Base-by-base conservation (phyloP, 2,329 filamentous ascomycete genomes). In the Keithomyces neogunnii region DNA sequence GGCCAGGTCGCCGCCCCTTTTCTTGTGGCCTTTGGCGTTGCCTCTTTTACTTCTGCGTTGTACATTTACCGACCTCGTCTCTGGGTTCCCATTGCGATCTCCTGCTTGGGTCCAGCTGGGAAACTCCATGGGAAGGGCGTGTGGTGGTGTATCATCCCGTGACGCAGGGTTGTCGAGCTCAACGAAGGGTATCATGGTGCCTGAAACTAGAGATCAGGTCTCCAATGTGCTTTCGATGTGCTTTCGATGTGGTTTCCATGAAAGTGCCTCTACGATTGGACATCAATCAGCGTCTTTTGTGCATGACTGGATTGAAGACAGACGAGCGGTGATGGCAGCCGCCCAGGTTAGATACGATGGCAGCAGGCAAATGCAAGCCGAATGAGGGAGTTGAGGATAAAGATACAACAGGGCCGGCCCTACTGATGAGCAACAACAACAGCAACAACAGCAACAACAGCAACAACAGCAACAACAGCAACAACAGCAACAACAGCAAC, bases 41-140 rank as follows among this genome's bases (percentile, higher is more conserved):
- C 35, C 13, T 42, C 45, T 46, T 31, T 26, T 53, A 33, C 45
- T 36, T 26, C 49, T 46, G 31, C 40, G 48, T 26, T 33, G 39
- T 35, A 49, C 10, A n/a, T 5, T 29, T 10, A 30, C 32, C 6
- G 40, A 19, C 13, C 30, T 48, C 3, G 11, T 5, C 6, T 33
- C 35, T 35, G 19, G 33, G 26, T 31, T 36, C 7, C 43, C 43
- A 6, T 53, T 36, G 40, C 32, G n/a, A 39, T 49, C 45, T 32
- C 46, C 49, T 19, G 31, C 36, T 26, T 36, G 45, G 36, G 46
- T 44, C 35, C 48, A 44, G n/a, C 36, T 51, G 11, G 46, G 45
- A 38, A 48, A 44, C 7, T 53, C 49, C 42, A 47, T 51, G 28
- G 35, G 31, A 8, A 44, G 43, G 3, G 28, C n/a, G 13, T 30